Evolutionary conservation across 2,329 filamentous ascomycete species (phyloP), one percentile per base, ranked within the genome.

Genomic region (Acephala macrosclerotiorum): DNA sequence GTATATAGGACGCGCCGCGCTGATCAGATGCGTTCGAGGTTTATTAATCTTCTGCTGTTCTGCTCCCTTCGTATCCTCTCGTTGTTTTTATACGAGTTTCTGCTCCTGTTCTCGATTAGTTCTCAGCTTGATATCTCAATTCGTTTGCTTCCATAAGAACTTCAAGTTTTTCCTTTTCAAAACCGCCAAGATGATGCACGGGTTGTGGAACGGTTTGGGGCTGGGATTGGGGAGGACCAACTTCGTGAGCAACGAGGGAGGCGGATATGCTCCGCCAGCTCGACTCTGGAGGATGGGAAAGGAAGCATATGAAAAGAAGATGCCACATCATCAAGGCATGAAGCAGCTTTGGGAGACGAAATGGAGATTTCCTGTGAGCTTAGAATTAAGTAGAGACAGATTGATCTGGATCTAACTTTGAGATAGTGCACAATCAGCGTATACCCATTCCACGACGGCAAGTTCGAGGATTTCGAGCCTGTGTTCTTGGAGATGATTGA

Each of bases 361-460:
- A 78, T 94, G 91, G 91, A 89, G 89, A 77, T 81, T 84, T 70
- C 88, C 88, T 5, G 88, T 89, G 79, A 64, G 84, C 60, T n/a
- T n/a, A 7, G 8, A 11, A 20, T 12, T 53, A 1, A 22, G 1
- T 61, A 42, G 22, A n/a, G 33, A 56, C n/a, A n/a, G n/a, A n/a
- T n/a, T n/a, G n/a, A n/a, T n/a, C n/a, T n/a, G n/a, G n/a, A n/a
- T 22, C 29, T 56, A n/a, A 51, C 25, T 73, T 25, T 16, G 40
- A 25, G 9, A 40, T 20, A 83, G 82, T 88, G 85, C 76, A 77
- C 78, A 40, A 88, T 88, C 78, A 84, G 87, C 64, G 82, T 93
- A 9, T 91, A 92, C 72, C 89, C 89, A 0, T 94, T 94, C 81
- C 91, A 93, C 80, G 91, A 93, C 77, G 87, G 88, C 58, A 80